phyloP scores from a whole-genome alignment of 768 basidiomycete genomes.

The Rhodotorula sphaerocarpa region DNA sequence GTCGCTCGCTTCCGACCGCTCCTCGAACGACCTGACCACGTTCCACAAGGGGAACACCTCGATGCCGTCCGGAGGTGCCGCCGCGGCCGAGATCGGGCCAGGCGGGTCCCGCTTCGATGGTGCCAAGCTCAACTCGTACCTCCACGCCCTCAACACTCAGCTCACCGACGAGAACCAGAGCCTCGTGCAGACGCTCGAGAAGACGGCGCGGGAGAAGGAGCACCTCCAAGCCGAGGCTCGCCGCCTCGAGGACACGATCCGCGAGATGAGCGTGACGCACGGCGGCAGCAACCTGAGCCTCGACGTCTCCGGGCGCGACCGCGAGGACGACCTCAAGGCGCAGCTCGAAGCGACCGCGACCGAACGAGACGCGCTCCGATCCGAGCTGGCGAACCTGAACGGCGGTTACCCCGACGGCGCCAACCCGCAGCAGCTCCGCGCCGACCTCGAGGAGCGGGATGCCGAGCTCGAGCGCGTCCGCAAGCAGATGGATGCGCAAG shows the following conservation, averaged over 20 bases:
- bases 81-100: conserved; percentile 48
- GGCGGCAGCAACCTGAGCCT: conserved; percentile 10
- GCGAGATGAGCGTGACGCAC: conserved; percentile 28
- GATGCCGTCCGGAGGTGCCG: conserved; percentile 59
- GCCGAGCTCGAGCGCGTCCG: conserved; percentile 23
- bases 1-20: conserved; percentile 64
- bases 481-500: conserved; percentile 30
- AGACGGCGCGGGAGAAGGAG: conserved; percentile 17
- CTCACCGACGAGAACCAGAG: conserved; percentile 76
- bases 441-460: conserved; percentile 34
- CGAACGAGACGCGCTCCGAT: conserved; percentile 11
- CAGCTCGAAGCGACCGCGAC: conserved; percentile 10
- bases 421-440: conserved; percentile 16
- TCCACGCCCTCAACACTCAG: conserved; percentile 73
- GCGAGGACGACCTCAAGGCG: conserved; percentile 24
- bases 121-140: conserved; percentile 71
- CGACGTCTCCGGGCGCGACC: neutral
- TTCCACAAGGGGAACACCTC: conserved; percentile 70
- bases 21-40: conserved; percentile 77
- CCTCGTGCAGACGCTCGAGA: conserved; percentile 45
- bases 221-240: conserved; percentile 4
- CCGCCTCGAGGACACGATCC: conserved; percentile 12
- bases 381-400: conserved; percentile 17
- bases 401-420: conserved; percentile 10
- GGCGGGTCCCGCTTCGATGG: conserved; percentile 56